Evolutionary conservation across 78 protist species (phyloP).

Genomic region (Emiliania huxleyi): DNA sequence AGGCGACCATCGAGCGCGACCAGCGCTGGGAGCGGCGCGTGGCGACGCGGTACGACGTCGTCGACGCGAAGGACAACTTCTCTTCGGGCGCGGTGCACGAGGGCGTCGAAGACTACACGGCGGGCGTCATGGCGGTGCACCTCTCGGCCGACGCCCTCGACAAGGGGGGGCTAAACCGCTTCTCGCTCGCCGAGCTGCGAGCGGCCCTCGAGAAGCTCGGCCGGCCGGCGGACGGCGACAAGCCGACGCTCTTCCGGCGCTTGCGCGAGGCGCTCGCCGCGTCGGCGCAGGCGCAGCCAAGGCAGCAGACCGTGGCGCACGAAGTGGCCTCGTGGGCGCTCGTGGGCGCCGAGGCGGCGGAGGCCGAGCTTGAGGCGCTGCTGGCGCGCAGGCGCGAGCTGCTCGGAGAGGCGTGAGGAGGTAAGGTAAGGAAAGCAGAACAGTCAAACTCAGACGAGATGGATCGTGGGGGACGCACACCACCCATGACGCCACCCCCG

Average conservation of each 20-base stretch:
- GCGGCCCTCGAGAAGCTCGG: too few relatives aligned
- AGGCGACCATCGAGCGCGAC: not conserved
- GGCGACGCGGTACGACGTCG: not conserved
- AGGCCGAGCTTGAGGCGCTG: not conserved
- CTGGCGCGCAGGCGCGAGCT: not conserved
- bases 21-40: conserved; percentile 34
- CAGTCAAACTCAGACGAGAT: too few relatives aligned
- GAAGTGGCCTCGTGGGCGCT: not conserved
- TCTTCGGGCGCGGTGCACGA: not conserved
- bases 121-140: not conserved
- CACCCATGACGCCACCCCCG: too few relatives aligned
- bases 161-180: too few relatives aligned
- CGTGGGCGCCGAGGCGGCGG: not conserved
- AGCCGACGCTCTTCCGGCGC: too few relatives aligned
- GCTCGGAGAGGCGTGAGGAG: not conserved
- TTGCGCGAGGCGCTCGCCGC: too few relatives aligned
- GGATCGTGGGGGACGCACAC: too few relatives aligned
- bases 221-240: too few relatives aligned
- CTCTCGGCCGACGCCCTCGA: too few relatives aligned
- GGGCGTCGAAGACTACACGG: not conserved
- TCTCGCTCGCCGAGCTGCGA: too few relatives aligned
- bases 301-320: not conserved
- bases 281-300: not conserved
- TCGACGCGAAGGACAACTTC: not conserved
- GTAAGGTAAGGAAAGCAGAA: too few relatives aligned